A percentile compares a stretch with the other conserved stretches of the same genome.
These are phyloP conservation scores for Xylaria telfairii DNA, from an alignment of 495 filamentous ascomycete genomes.

Conservation along the genomic window DNA sequence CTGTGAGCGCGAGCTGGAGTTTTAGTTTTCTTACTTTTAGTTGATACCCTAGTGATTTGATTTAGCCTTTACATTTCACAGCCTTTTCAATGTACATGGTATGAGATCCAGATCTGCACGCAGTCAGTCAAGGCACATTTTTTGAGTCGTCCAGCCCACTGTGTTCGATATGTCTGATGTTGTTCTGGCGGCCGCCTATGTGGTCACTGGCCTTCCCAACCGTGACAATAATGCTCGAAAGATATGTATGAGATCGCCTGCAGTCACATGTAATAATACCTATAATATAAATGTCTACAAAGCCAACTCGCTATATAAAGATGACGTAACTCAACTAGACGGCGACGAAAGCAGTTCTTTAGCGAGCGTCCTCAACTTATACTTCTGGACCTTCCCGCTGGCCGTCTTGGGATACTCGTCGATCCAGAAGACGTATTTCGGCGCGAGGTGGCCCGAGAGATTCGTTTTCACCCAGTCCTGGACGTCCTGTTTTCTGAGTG, in stretches of 20 bases:
- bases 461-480: conserved; percentile 73
- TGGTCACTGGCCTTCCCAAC: neutral
- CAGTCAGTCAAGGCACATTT: neutral
- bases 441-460: conserved; percentile 80
- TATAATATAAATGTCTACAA: neutral
- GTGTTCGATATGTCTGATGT: neutral
- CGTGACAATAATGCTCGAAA: neutral
- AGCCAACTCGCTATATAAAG: neutral
- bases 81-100: neutral
- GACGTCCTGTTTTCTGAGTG: conserved; percentile 62
- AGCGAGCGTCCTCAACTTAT: conserved; percentile 72
- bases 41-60: conserved; percentile 4
- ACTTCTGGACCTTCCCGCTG: conserved; percentile 97
- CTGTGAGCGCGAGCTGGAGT: neutral
- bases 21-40: neutral
- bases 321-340: neutral
- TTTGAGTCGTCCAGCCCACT: neutral
- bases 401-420: conserved; percentile 88
- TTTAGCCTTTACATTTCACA: neutral
- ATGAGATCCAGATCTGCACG: neutral
- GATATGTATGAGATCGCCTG: neutral
- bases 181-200: neutral
- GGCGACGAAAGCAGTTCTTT: conserved; percentile 32
- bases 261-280: neutral
- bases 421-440: conserved; percentile 89